Evolutionary conservation across 169 alveolate genomes (phyloP).

Genomic region (Theileria annulata): DNA sequence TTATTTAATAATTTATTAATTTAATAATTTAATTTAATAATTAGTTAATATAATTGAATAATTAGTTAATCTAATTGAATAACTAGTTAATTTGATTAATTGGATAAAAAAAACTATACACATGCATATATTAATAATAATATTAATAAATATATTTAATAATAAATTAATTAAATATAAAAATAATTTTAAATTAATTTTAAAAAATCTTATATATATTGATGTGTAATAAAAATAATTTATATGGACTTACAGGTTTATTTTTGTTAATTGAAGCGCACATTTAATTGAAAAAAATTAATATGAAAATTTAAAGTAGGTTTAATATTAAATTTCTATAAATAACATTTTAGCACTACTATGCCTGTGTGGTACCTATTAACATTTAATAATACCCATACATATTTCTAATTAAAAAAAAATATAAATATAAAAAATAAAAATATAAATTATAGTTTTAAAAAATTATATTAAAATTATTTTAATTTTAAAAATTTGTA

Average conservation of each 20-base stretch:
- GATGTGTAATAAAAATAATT: neutral
- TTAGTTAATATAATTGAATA: too few species aligned
- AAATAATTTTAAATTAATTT: too few species aligned
- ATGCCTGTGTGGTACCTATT: constrained; percentile 14
- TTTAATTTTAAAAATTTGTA: too few species aligned
- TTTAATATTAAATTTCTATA: neutral
- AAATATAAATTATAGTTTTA: too few species aligned
- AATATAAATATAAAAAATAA: too few species aligned
- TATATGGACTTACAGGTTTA: constrained; percentile 2
- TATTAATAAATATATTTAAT: too few species aligned
- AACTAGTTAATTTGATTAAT: neutral
- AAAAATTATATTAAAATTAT: too few species aligned
- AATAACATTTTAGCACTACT: constrained; percentile 13
- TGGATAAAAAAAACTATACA: neutral
- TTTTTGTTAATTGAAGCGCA: constrained; percentile 22
- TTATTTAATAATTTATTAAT: too few species aligned
- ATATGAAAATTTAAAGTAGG: neutral
- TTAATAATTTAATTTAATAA: too few species aligned
- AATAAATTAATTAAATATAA: too few species aligned
- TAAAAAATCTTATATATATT: too few species aligned
- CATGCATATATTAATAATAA: neutral
- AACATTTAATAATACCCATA: neutral
- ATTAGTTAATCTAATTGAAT: neutral
- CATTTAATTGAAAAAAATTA: constrained; percentile 2
- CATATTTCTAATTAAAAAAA: too few species aligned